These are phyloP conservation scores for Candida parachauliodes DNA, from an alignment of 805 yeast species.

Conservation along the genomic window DNA sequence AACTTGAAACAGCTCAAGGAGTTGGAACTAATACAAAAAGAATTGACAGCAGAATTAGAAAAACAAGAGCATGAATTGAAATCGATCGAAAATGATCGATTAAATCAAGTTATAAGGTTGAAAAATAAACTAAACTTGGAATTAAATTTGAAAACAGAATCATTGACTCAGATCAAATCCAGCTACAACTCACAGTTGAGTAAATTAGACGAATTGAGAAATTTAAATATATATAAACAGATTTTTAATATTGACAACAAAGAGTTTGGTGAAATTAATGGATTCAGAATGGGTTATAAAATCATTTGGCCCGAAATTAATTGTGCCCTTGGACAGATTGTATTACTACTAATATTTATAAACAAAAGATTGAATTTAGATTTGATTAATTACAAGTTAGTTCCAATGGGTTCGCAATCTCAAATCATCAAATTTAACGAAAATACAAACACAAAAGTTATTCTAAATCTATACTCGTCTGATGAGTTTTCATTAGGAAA, in stretches of 20 bases:
- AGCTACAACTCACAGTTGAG: slow-evolving; percentile 58
- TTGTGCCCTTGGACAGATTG: slow-evolving; percentile 85
- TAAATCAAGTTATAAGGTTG: slow-evolving; percentile 41
- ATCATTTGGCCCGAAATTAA: slow-evolving; percentile 91
- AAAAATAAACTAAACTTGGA: slow-evolving; percentile 59
- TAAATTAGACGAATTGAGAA: slow-evolving; percentile 67
- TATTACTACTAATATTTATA: slow-evolving; percentile 65
- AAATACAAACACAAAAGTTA: slow-evolving; percentile 23
- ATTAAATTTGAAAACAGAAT: slow-evolving; percentile 46
- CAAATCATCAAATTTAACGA: slow-evolving; percentile 56
- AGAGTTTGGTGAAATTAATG: slow-evolving; percentile 83
- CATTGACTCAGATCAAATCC: slow-evolving; percentile 60
- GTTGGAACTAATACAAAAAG: slow-evolving; percentile 40
- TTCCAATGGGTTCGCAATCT: slow-evolving; percentile 84
- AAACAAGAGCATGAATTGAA: slow-evolving; percentile 39
- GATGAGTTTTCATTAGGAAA: slow-evolving; percentile 74
- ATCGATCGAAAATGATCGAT: slow-evolving; percentile 36
- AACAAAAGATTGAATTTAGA: slow-evolving; percentile 52
- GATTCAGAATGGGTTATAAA: slow-evolving; percentile 70
- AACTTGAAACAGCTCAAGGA: slow-evolving; percentile 28
- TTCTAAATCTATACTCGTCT: slow-evolving; percentile 58
- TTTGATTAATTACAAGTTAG: slow-evolving; percentile 56
- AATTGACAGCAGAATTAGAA: slow-evolving; percentile 47
- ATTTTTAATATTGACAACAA: slow-evolving; percentile 67
- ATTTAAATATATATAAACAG: slow-evolving; percentile 77